Percentiles rank a stretch among this genome's conserved stretches.
phyloP scores from a whole-genome alignment of 768 basidiomycete genomes.

The Mycena indigotica region DNA sequence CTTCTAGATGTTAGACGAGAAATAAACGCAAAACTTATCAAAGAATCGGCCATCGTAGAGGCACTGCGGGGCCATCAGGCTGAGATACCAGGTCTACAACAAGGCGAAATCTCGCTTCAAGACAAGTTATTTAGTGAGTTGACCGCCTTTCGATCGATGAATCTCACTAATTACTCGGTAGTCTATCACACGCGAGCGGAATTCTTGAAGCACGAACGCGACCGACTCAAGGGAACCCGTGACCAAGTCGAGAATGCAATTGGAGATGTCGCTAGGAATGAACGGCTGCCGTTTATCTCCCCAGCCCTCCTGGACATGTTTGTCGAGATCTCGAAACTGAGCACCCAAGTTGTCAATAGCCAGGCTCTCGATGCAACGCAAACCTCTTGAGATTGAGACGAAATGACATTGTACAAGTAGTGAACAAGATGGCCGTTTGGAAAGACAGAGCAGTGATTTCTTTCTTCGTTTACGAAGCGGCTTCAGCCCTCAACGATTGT shows the following conservation, averaged over 20 bases:
- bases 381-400: too few relatives aligned
- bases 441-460: too few relatives aligned
- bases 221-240: conserved; percentile 37
- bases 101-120: conserved; percentile 6
- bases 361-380: too few relatives aligned
- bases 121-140: conserved; percentile 4
- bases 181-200: conserved; percentile 29
- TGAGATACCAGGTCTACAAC: conserved; percentile 5
- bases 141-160: too few relatives aligned
- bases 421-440: too few relatives aligned
- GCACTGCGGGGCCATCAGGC: conserved; percentile 28
- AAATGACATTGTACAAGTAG: too few relatives aligned
- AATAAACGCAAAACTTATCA: conserved; percentile 26
- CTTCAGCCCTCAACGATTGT: too few relatives aligned
- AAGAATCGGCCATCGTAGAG: conserved; percentile 29
- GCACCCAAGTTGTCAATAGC: too few relatives aligned
- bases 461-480: too few relatives aligned
- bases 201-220: conserved; percentile 38
- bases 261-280: conserved; percentile 52
- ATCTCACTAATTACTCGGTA: conserved; percentile 12
- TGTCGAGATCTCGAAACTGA: conserved; percentile 47
- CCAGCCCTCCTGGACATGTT: conserved; percentile 60
- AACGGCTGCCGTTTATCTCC: conserved; percentile 55
- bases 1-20: conserved; percentile 31
- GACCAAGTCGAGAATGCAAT: conserved; percentile 47